A percentile compares a stretch with the other conserved stretches of the same genome.
phyloP scores from a whole-genome alignment of 352 stramenopile species.

The Phytophthora tubulina region DNA sequence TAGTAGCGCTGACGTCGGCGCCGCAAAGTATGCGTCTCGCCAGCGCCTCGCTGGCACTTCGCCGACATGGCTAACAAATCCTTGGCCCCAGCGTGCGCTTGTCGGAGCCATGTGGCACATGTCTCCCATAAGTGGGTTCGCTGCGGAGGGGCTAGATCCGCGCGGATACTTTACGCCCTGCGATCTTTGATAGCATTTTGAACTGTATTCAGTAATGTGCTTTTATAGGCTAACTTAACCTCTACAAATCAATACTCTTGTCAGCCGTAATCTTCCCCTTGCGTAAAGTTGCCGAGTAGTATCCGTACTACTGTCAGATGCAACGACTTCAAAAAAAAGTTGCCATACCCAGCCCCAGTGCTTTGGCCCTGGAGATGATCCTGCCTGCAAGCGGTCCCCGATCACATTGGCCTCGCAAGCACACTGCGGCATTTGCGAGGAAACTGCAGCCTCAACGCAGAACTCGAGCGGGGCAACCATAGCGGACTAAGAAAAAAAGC shows the following conservation, averaged over 20 bases:
- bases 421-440: slow-evolving; percentile 34
- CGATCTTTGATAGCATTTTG: background rate
- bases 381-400: background rate
- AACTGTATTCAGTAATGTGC: background rate
- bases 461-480: background rate
- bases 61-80: slow-evolving; percentile 16
- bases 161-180: background rate
- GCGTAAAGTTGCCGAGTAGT: slow-evolving; percentile 8
- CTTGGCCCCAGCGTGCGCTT: slow-evolving; percentile 14
- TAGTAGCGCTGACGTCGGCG: slow-evolving; percentile 5
- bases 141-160: background rate
- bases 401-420: too few relatives aligned
- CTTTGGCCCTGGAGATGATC: slow-evolving; percentile 33
- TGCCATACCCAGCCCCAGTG: background rate
- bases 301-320: slow-evolving; percentile 17
- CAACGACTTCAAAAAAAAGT: slow-evolving; percentile 29
- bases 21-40: background rate
- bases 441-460: slow-evolving; percentile 37
- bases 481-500: slow-evolving; percentile 27
- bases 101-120: slow-evolving; percentile 37
- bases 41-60: background rate
- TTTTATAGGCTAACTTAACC: background rate
- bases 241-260: background rate
- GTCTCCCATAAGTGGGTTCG: slow-evolving; percentile 39
- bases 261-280: background rate